phyloP scores from a whole-genome alignment of 2,329 filamentous ascomycete species.

The Pseudogymnoascus sp. region DNA sequence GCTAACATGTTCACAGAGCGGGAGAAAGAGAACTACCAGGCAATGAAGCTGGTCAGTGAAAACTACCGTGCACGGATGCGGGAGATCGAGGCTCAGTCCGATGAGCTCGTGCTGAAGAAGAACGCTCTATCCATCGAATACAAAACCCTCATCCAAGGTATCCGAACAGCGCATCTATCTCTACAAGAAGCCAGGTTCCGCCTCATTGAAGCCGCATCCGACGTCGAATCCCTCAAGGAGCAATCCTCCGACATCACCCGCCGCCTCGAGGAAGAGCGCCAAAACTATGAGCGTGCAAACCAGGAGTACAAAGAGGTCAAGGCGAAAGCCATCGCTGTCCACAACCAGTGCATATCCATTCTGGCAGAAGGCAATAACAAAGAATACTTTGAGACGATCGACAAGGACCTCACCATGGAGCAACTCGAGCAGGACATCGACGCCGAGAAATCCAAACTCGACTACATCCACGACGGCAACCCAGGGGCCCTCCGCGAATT shows the following conservation, averaged over 20 bases:
- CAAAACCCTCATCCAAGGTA: slow-evolving; percentile 50
- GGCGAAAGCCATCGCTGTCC: slow-evolving; percentile 33
- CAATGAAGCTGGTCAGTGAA: slow-evolving; percentile 30
- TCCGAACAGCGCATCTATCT: slow-evolving; percentile 54
- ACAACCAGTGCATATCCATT: slow-evolving; percentile 25
- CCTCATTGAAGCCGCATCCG: slow-evolving; percentile 73
- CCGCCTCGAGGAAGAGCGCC: slow-evolving; percentile 39
- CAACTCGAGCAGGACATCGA: slow-evolving; percentile 66
- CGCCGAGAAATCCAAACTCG: slow-evolving; percentile 65
- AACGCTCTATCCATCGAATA: slow-evolving; percentile 44
- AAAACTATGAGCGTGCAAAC: slow-evolving; percentile 32
- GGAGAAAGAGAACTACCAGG: slow-evolving; percentile 30
- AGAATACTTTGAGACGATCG: slow-evolving; percentile 36
- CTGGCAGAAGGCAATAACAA: slow-evolving; percentile 27
- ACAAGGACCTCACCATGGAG: slow-evolving; percentile 45
- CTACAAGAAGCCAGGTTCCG: slow-evolving; percentile 63
- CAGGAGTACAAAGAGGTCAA: slow-evolving; percentile 33
- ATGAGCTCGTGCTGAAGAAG: slow-evolving; percentile 47
- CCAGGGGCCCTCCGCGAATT: slow-evolving; percentile 69
- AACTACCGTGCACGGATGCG: slow-evolving; percentile 35
- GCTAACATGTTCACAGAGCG: slow-evolving; percentile 25
- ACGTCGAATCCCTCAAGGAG: slow-evolving; percentile 58
- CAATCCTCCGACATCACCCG: slow-evolving; percentile 54
- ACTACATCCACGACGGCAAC: slow-evolving; percentile 72
- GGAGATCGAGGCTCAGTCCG: slow-evolving; percentile 45